These are phyloP conservation scores for Fusarium coicis DNA, from an alignment of 2,329 filamentous ascomycete genomes.

Conservation along the genomic window DNA sequence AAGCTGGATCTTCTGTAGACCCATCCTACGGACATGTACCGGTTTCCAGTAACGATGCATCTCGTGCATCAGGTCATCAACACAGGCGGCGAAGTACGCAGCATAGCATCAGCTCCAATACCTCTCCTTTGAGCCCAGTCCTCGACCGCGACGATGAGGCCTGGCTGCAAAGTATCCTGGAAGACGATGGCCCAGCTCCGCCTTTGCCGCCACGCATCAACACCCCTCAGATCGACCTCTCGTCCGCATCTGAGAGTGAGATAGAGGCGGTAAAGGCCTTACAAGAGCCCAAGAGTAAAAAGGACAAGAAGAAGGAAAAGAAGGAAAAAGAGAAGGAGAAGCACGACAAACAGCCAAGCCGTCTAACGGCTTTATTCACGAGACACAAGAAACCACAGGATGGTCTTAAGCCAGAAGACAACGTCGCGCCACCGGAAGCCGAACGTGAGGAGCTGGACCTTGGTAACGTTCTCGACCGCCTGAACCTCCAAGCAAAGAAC, in stretches of 20 bases:
- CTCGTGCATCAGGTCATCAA: constrained; percentile 18
- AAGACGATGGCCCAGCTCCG: constrained; percentile 58
- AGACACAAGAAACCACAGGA: constrained; percentile 55
- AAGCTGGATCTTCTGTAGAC: constrained; percentile 27
- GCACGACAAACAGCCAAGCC: constrained; percentile 49
- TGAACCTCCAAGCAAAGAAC: constrained; percentile 86
- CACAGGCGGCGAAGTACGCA: constrained; percentile 32
- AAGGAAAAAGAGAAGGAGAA: constrained; percentile 52
- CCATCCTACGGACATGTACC: constrained; percentile 20
- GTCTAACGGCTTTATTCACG: constrained; percentile 51
- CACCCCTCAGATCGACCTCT: constrained; percentile 59
- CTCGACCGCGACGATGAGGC: constrained; percentile 67
- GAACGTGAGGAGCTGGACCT: constrained; percentile 76
- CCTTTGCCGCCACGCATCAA: constrained; percentile 65
- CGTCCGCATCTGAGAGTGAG: constrained; percentile 36
- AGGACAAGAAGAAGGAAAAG: constrained; percentile 43
- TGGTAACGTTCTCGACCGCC: constrained; percentile 79
- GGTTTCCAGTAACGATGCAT: constrained; percentile 25
- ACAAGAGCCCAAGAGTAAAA: constrained; percentile 47
- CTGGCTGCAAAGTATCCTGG: constrained; percentile 66
- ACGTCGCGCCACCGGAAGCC: constrained; percentile 56
- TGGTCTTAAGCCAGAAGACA: constrained; percentile 49
- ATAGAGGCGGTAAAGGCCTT: constrained; percentile 44
- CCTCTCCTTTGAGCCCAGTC: constrained; percentile 53
- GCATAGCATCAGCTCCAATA: constrained; percentile 43